Percentiles rank a stretch among this genome's conserved stretches.
These are phyloP conservation scores for Saccharomycopsis hybrid DNA, from an alignment of 1,139 yeast species.

Conservation along the genomic window DNA sequence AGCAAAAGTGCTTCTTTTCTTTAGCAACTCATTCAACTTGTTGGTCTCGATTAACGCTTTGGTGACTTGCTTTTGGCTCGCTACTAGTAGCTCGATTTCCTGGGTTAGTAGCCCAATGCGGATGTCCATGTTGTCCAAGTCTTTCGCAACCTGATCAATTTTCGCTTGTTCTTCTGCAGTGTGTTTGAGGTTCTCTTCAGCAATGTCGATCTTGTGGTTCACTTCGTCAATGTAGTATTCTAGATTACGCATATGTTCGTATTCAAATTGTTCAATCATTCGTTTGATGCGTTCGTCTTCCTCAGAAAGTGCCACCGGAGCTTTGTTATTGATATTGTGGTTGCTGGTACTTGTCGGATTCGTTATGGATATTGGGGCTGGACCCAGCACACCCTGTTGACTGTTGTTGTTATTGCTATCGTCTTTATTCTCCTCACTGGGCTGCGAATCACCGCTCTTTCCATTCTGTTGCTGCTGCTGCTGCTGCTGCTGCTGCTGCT, in stretches of 20 bases:
- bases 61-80: conserved; percentile 40
- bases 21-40: conserved; percentile 38
- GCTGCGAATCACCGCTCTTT: too few species aligned
- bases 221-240: conserved; percentile 57
- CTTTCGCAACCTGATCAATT: conserved; percentile 56
- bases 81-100: conserved; percentile 57
- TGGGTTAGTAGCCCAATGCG: conserved; percentile 62
- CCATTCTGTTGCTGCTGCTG: too few species aligned
- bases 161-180: conserved; percentile 71
- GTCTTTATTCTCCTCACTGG: background rate
- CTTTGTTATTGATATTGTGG: conserved; percentile 21
- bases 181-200: conserved; percentile 63
- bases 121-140: conserved; percentile 61
- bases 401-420: background rate
- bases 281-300: conserved; percentile 5
- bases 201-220: conserved; percentile 57
- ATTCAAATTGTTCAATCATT: conserved; percentile 44
- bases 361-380: background rate
- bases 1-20: conserved; percentile 42
- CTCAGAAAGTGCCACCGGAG: conserved; percentile 30
- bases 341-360: background rate
- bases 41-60: conserved; percentile 43
- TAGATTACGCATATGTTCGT: conserved; percentile 54
- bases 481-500: conserved; percentile 29
- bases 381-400: conserved; percentile 45